Evolutionary conservation across 495 filamentous ascomycete species (phyloP).

Genomic region (Neurospora africana): DNA sequence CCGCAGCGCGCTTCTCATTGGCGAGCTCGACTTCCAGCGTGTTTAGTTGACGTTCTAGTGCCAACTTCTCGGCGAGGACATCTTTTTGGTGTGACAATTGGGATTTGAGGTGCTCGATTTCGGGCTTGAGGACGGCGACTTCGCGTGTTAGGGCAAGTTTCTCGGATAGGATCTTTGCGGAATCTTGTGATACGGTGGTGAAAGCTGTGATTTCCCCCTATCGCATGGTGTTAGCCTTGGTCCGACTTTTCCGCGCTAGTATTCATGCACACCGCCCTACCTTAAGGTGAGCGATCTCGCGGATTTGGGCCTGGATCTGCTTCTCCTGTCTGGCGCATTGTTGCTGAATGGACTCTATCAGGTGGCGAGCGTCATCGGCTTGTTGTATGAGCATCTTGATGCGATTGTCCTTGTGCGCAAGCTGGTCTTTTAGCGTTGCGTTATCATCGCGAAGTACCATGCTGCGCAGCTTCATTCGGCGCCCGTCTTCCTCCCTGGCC

Average conservation of each 20-base stretch:
- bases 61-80: constrained; percentile 61
- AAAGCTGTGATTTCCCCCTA: constrained; percentile 60
- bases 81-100: constrained; percentile 57
- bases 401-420: constrained; percentile 40
- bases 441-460: constrained; percentile 64
- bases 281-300: constrained; percentile 58
- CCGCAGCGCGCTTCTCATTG: constrained; percentile 58
- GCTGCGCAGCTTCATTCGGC: constrained; percentile 53
- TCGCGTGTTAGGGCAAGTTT: constrained; percentile 67
- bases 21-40: constrained; percentile 70
- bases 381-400: constrained; percentile 49
- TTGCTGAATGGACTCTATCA: constrained; percentile 46
- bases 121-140: constrained; percentile 57
- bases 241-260: not conserved
- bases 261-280: constrained; percentile 27
- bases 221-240: constrained; percentile 9
- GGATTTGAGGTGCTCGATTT: constrained; percentile 65
- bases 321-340: constrained; percentile 46
- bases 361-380: constrained; percentile 43
- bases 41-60: constrained; percentile 62
- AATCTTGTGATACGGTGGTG: constrained; percentile 51
- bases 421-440: constrained; percentile 23
- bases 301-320: constrained; percentile 44
- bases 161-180: constrained; percentile 60
- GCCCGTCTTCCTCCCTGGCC: constrained; percentile 55